phyloP scores from a whole-genome alignment of 192 early-diverging fungal genomes.

The Rhizophlyctis rosea region DNA sequence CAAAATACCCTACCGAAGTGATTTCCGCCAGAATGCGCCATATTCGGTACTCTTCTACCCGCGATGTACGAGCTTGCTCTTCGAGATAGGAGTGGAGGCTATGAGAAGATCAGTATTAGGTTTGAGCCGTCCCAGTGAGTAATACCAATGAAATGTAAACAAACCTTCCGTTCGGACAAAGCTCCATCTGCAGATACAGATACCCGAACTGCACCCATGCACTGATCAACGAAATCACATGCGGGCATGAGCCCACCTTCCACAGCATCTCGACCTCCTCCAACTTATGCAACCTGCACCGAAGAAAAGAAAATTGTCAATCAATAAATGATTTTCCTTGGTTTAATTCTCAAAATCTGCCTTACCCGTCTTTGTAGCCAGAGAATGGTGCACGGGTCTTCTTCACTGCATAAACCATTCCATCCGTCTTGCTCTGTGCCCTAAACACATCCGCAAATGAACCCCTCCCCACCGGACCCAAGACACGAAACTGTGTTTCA shows the following conservation, averaged over 20 bases:
- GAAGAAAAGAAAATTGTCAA: background rate
- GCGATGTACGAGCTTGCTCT: constrained; percentile 20
- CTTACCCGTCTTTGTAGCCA: constrained; percentile 67
- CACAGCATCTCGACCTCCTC: constrained; percentile 83
- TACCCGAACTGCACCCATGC: constrained; percentile 93
- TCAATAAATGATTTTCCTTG: background rate
- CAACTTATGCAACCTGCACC: constrained; percentile 57
- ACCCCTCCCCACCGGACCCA: constrained; percentile 69
- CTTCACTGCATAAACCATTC: constrained; percentile 78
- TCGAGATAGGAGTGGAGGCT: constrained; percentile 34
- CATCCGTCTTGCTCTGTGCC: constrained; percentile 61
- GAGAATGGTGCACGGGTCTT: constrained; percentile 65
- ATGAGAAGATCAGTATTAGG: background rate
- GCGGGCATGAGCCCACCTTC: constrained; percentile 49
- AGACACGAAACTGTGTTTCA: constrained; percentile 64
- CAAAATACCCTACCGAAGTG: constrained; percentile 45
- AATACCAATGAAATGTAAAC: constrained; percentile 14
- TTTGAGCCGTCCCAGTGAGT: background rate
- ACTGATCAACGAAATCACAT: constrained; percentile 68
- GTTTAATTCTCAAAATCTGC: background rate
- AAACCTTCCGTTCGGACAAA: constrained; percentile 75
- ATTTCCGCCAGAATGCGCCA: constrained; percentile 74
- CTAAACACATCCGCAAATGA: constrained; percentile 79
- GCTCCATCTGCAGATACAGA: constrained; percentile 85
- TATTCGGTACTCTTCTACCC: constrained; percentile 57